Conservation (phyloP, 208 protist species). For the Wallacemonas sp. region DNA sequence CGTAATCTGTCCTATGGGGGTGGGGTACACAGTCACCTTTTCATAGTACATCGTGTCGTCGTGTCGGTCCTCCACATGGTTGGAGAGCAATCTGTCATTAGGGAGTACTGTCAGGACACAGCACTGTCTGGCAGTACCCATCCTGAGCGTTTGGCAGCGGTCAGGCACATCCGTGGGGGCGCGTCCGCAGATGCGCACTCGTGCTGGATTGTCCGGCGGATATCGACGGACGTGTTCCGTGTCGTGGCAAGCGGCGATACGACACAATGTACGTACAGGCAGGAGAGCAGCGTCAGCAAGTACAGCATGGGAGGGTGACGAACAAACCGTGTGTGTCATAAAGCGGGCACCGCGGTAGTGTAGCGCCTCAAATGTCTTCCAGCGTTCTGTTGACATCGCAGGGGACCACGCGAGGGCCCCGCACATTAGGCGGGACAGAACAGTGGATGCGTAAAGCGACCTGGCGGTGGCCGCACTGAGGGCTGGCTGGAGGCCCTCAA, state of each 20-base stretch:
- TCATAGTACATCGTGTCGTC: neutral
- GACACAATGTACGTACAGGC: neutral
- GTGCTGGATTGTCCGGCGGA: neutral
- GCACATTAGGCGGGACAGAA: neutral
- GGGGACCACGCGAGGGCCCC: conserved; percentile 24
- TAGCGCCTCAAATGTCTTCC: neutral
- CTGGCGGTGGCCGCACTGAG: neutral
- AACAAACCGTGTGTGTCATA: neutral
- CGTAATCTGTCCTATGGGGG: neutral
- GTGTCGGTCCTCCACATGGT: neutral
- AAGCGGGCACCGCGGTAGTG: neutral
- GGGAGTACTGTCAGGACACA: neutral
- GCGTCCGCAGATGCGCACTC: neutral
- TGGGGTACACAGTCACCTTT: neutral
- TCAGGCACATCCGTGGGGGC: neutral
- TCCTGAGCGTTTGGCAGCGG: neutral
- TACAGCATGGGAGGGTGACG: neutral
- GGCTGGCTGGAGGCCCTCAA: neutral
- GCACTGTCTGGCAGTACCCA: neutral
- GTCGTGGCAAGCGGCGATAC: neutral
- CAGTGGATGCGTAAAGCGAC: neutral
- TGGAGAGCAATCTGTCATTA: neutral
- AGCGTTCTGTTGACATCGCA: conserved; percentile 22
- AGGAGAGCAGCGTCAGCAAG: neutral
- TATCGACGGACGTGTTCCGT: neutral